These are phyloP conservation scores for Asclepias syriaca DNA, from an alignment of 257 asterid genomes.

Conservation along the genomic window DNA sequence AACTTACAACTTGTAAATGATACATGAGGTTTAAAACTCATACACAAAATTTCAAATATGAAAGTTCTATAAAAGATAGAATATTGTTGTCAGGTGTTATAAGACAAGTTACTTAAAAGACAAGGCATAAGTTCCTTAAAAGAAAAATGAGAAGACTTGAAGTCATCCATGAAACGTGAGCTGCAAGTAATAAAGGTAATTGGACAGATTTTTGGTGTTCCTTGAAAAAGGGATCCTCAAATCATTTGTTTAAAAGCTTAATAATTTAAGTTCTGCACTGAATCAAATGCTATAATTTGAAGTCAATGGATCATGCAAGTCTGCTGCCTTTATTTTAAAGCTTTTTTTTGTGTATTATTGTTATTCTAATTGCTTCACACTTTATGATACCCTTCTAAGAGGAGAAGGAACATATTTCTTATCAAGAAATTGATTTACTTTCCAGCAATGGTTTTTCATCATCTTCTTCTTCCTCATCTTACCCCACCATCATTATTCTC, in stretches of 20 bases:
- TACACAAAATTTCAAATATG: no score
- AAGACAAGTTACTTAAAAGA: constrained; percentile 18
- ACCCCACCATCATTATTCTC: neutral
- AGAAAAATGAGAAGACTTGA: constrained; percentile 18
- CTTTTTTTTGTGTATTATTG: constrained; percentile 28
- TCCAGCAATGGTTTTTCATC: constrained; percentile 30
- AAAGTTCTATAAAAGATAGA: no score
- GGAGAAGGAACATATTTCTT: constrained; percentile 46
- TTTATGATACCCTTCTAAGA: constrained; percentile 27
- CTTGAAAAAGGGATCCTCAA: constrained; percentile 22
- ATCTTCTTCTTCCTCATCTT: constrained; percentile 3
- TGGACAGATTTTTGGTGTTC: constrained; percentile 25
- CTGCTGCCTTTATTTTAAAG: constrained; percentile 16
- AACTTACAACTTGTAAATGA: no score
- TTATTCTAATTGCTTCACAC: constrained; percentile 73
- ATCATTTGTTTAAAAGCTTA: constrained; percentile 11
- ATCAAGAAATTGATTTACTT: constrained; percentile 44
- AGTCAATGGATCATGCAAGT: constrained; percentile 37
- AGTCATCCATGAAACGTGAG: constrained; percentile 35
- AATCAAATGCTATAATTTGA: constrained; percentile 26
- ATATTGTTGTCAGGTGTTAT: no score
- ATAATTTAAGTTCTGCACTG: constrained; percentile 19
- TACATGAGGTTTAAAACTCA: no score
- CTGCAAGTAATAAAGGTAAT: constrained; percentile 35
- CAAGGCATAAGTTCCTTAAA: constrained; percentile 25